A percentile compares a stretch with the other conserved stretches of the same genome.
Evolutionary conservation across 2,329 filamentous ascomycete species (phyloP).

Genomic region (Aspergillus sp.): DNA sequence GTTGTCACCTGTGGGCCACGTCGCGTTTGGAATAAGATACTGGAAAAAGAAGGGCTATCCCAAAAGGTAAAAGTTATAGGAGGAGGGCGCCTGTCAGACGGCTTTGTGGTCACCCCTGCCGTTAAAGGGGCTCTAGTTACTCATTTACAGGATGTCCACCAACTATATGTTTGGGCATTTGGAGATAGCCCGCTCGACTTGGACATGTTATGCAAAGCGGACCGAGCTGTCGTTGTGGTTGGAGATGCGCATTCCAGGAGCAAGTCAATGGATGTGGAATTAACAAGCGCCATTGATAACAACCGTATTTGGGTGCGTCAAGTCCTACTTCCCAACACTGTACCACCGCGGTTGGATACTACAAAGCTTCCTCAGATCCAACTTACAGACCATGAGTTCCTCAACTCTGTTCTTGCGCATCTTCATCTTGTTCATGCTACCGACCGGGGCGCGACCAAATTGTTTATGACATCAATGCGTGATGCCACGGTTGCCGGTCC

Average conservation of each 20-base stretch:
- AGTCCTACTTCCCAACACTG: conserved; percentile 37
- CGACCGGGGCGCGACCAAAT: conserved; percentile 37
- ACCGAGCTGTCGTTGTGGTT: conserved; percentile 52
- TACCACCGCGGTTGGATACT: conserved; percentile 38
- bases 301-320: conserved; percentile 41
- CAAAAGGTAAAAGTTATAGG: conserved; percentile 47
- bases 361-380: conserved; percentile 37
- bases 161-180: conserved; percentile 47
- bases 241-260: conserved; percentile 44
- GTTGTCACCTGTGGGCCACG: conserved; percentile 52
- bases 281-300: conserved; percentile 39
- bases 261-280: conserved; percentile 45
- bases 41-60: conserved; percentile 40
- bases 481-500: conserved; percentile 44
- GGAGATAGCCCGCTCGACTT: conserved; percentile 57
- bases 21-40: conserved; percentile 50
- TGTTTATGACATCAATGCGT: conserved; percentile 51
- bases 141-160: conserved; percentile 29
- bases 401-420: conserved; percentile 16
- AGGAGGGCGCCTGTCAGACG: conserved; percentile 42
- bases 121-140: conserved; percentile 47
- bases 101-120: conserved; percentile 45
- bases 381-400: conserved; percentile 25
- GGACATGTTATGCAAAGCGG: conserved; percentile 49
- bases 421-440: conserved; percentile 41